Evolutionary conservation across 2,329 filamentous ascomycete species (phyloP).

Genomic region (Colletotrichum gloeosporioides): DNA sequence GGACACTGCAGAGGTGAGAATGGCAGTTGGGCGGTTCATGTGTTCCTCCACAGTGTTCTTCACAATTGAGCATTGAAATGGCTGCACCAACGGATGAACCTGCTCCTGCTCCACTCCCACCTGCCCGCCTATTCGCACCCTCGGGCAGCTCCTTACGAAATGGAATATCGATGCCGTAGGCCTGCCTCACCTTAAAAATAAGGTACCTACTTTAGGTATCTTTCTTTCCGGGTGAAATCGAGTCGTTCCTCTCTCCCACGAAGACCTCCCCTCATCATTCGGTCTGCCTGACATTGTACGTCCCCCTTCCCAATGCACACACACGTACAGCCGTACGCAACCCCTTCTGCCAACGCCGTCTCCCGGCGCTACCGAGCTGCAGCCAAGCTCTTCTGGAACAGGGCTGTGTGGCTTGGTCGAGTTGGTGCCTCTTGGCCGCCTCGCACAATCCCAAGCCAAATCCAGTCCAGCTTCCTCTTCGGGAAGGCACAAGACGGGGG

Average conservation of each 20-base stretch:
- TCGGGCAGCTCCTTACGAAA: background rate
- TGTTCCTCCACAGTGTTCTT: background rate
- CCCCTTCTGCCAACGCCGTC: background rate
- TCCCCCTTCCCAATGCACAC: background rate
- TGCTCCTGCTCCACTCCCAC: background rate
- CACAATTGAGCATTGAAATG: background rate
- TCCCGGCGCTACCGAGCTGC: constrained; percentile 16
- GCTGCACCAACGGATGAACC: background rate
- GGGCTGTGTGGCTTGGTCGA: constrained; percentile 12
- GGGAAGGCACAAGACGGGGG: background rate
- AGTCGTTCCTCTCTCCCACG: background rate
- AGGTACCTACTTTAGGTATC: background rate
- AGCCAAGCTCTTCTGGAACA: constrained; percentile 20
- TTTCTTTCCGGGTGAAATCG: background rate
- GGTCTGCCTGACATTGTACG: background rate
- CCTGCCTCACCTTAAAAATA: background rate
- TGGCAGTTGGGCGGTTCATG: background rate
- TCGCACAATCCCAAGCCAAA: background rate
- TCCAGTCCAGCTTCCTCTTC: constrained; percentile 8
- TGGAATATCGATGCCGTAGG: background rate
- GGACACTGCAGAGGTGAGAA: background rate
- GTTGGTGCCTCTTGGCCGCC: constrained; percentile 6
- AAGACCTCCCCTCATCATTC: background rate
- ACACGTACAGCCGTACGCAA: background rate
- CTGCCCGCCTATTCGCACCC: background rate